phyloP scores from a whole-genome alignment of 371 early-diverging fungal genomes.

The Entomophthora muscae region DNA sequence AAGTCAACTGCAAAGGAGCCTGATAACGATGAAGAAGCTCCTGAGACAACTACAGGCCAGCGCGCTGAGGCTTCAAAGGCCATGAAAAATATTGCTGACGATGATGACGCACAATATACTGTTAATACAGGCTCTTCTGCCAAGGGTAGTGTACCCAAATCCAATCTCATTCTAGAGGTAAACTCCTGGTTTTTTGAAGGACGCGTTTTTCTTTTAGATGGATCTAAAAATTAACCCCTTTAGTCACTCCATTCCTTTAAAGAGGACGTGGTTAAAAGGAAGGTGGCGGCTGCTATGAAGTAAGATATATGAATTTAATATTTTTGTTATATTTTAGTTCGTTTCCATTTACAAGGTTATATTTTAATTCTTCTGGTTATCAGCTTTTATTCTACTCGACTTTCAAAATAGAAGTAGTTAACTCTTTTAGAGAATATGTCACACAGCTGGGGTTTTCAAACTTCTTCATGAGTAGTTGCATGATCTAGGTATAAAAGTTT shows the following conservation, averaged over 20 bases:
- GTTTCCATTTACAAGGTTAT: not conserved
- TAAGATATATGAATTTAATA: not conserved
- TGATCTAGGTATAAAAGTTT: too few relatives aligned
- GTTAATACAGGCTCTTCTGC: not conserved
- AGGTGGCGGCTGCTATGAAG: not conserved
- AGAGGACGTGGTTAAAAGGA: not conserved
- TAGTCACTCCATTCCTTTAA: not conserved
- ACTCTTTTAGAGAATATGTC: not conserved
- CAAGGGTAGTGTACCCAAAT: not conserved
- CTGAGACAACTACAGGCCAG: not conserved
- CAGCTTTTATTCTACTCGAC: not conserved
- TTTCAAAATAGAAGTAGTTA: not conserved
- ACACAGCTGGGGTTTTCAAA: not conserved
- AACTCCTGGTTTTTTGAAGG: not conserved
- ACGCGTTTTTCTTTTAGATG: not conserved
- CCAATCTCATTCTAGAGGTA: too few relatives aligned
- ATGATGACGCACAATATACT: not conserved
- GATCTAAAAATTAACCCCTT: not conserved
- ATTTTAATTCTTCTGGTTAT: not conserved
- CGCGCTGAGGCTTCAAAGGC: not conserved
- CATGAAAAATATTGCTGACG: not conserved
- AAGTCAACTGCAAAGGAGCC: not conserved
- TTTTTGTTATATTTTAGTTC: not conserved
- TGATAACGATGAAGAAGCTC: not conserved
- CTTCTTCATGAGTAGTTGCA: too few relatives aligned